Evolutionary conservation across 176 grass and related monocot genomes (phyloP).

Genomic region (Carex myosuroides): DNA sequence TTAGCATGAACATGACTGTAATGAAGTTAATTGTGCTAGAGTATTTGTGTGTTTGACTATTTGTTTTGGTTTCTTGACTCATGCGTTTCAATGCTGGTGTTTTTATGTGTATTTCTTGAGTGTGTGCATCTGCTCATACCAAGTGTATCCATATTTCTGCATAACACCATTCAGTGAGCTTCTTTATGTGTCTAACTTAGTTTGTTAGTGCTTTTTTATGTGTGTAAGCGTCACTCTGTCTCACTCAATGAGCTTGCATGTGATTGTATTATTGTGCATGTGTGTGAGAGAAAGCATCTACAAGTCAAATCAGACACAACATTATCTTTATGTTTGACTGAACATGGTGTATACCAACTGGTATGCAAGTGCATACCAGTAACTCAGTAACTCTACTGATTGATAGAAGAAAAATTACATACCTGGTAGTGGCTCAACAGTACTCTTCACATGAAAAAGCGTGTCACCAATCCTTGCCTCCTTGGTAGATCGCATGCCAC

Average conservation of each 20-base stretch:
- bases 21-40: neutral
- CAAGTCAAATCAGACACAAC: neutral
- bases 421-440: slow-evolving; percentile 75
- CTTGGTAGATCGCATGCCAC: slow-evolving; percentile 93
- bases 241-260: neutral
- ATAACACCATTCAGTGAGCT: too few species aligned
- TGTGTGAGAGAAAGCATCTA: neutral
- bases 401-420: slow-evolving; percentile 10
- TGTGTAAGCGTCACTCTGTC: neutral
- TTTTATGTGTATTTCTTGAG: neutral
- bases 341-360: neutral
- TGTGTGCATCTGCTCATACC: neutral
- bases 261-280: neutral
- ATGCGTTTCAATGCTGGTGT: neutral
- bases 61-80: neutral
- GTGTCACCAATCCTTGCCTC: slow-evolving; percentile 91
- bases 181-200: neutral
- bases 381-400: neutral
- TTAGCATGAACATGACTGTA: neutral
- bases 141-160: neutral
- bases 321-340: neutral
- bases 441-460: slow-evolving; percentile 66
- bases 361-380: neutral
- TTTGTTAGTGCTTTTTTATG: neutral
- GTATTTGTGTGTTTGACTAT: neutral